Evolutionary conservation across 2,329 filamentous ascomycete species (phyloP), one percentile per base, ranked within the genome.

Genomic region (Aspergillus pseudotamarii): DNA sequence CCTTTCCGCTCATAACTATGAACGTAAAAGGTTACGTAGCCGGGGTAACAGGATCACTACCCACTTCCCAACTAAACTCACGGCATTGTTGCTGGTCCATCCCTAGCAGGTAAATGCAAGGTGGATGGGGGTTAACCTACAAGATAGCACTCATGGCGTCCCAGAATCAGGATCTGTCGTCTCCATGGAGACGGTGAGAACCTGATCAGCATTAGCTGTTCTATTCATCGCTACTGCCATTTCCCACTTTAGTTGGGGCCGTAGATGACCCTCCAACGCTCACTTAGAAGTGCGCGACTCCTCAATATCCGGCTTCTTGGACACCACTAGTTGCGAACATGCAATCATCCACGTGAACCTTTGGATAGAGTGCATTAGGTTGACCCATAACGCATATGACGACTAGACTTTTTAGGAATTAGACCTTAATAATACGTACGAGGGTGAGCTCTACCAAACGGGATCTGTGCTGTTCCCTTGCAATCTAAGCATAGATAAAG

Each of bases 101-200:
- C 51, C 51, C 51, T 55, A 55, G 51, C 51, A 38, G 32, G 10
- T 36, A 21, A 38, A 55, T 55, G 34, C 34, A 36, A 36, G 51
- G 51, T 16, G 28, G 34, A 11, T 10, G 23, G 32, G 32, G 14
- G 32, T 38, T 55, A 26, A 26, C 26, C 26, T 26, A 26, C 26
- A 26, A 26, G 26, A 26, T 26, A 38, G 12, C 10, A 34, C 3
- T 10, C 21, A n/a, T 21, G n/a, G 30, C 51, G 30, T 16, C 23
- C 19, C 51, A 38, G 34, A 51, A 34, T 21, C 21, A 36, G 21
- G 32, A 38, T 38, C 36, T 36, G 2, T 54, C 19, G n/a, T 19
- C n/a, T 36, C 30, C 30, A 23, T n/a, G 4, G 14, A 53, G 36
- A 32, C 48, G 16, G 26, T 32, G 26, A 34, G 19, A n/a, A 21